phyloP scores from a whole-genome alignment of 78 protist genomes.

The Anaeramoeba ignava region DNA sequence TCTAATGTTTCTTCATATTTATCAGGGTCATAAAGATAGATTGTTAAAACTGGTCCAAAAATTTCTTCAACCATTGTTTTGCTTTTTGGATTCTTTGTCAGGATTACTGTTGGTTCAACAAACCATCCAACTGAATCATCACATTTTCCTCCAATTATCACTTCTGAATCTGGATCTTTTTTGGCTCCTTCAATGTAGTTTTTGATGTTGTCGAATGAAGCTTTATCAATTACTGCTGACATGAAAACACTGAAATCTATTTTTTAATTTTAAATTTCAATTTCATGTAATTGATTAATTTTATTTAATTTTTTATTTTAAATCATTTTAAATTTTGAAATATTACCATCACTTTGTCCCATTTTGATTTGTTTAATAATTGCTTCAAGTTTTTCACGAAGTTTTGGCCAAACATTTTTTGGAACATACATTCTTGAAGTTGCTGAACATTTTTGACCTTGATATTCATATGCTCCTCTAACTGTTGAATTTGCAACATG shows the following conservation, averaged over 20 bases:
- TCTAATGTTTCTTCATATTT: conserved; percentile 15
- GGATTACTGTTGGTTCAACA: conserved; percentile 73
- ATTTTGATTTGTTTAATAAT: conserved; percentile 29
- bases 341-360: conserved; percentile 5
- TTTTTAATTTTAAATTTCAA: too few species aligned
- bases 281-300: neutral
- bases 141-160: conserved; percentile 56
- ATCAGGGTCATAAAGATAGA: conserved; percentile 44
- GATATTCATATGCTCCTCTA: conserved; percentile 75
- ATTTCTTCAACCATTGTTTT: conserved; percentile 68
- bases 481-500: conserved; percentile 18
- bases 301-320: conserved; percentile 43
- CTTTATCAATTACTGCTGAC: conserved; percentile 74
- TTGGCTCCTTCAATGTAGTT: conserved; percentile 66
- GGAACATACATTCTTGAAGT: conserved; percentile 72
- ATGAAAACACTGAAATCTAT: conserved; percentile 45
- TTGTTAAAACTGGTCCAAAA: conserved; percentile 85
- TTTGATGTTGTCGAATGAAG: conserved; percentile 47
- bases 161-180: conserved; percentile 29
- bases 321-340: too few species aligned
- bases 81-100: conserved; percentile 48
- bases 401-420: conserved; percentile 40
- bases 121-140: conserved; percentile 61
- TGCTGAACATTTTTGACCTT: conserved; percentile 90
- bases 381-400: conserved; percentile 10